phyloP scores from a whole-genome alignment of 2,329 filamentous ascomycete species.

The Calonectria fujianensis region DNA sequence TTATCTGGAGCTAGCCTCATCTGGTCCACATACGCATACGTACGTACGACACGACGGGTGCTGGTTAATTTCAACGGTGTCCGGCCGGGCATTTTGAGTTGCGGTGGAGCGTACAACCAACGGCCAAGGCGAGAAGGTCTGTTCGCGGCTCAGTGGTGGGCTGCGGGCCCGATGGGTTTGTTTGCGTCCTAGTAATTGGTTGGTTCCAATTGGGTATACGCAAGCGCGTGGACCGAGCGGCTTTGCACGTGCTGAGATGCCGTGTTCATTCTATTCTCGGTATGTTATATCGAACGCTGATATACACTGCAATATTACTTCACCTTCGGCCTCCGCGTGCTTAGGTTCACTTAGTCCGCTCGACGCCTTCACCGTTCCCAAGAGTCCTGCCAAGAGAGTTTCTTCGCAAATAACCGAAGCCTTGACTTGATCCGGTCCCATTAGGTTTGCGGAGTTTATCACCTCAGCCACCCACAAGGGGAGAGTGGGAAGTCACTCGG shows the following conservation, averaged over 20 bases:
- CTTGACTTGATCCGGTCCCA: background rate
- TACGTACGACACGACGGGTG: background rate
- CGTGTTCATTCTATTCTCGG: background rate
- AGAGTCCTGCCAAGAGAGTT: background rate
- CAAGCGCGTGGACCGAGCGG: background rate
- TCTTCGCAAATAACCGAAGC: background rate
- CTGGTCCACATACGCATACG: background rate
- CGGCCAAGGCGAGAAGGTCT: constrained; percentile 1
- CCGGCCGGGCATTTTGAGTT: background rate
- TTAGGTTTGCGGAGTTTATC: background rate
- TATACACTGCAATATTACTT: constrained; percentile 1
- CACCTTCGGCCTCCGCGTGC: background rate
- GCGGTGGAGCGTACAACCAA: background rate
- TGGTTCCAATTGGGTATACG: background rate
- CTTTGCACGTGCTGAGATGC: background rate
- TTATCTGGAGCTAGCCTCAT: constrained; percentile 5
- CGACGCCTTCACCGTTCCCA: background rate
- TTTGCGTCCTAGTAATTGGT: background rate
- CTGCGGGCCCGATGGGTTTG: background rate
- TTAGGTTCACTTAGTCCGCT: background rate
- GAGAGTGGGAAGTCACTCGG: background rate
- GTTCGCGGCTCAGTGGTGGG: background rate
- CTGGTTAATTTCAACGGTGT: background rate
- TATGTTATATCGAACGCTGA: background rate
- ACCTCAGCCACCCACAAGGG: background rate